Conservation (phyloP, 306 rosid genomes). For the Aeschynomene evenia region DNA sequence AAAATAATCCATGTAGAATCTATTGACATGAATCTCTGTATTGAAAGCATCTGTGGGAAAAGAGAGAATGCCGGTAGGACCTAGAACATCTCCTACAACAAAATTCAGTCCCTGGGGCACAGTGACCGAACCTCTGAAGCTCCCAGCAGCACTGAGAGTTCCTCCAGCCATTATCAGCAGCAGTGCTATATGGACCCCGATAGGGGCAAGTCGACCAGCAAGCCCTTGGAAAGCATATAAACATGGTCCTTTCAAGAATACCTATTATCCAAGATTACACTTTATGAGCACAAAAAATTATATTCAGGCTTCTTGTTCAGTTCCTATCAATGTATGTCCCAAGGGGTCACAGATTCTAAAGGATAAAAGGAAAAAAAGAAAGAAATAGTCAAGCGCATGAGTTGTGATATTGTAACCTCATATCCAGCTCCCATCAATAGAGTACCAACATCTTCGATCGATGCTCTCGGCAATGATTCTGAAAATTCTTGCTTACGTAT, state of each 20-base stretch:
- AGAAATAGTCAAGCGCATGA: constrained; percentile 17
- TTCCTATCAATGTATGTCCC: background rate
- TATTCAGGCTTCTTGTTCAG: constrained; percentile 11
- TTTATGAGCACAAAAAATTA: background rate
- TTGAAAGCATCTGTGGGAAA: constrained; percentile 74
- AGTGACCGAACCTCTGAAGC: constrained; percentile 91
- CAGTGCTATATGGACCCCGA: constrained; percentile 92
- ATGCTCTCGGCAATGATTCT: constrained; percentile 77
- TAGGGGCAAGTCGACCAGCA: constrained; percentile 90
- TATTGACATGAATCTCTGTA: constrained; percentile 91
- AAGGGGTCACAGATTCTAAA: background rate
- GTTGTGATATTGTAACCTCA: constrained; percentile 54
- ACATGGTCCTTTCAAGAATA: constrained; percentile 80
- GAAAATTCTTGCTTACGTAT: constrained; percentile 85
- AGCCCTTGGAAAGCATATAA: constrained; percentile 88
- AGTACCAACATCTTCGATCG: constrained; percentile 79
- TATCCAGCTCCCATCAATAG: constrained; percentile 94
- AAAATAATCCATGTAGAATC: constrained; percentile 84
- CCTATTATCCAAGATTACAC: constrained; percentile 47
- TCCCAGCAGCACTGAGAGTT: constrained; percentile 87
- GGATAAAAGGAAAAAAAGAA: background rate
- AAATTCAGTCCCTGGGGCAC: constrained; percentile 97
- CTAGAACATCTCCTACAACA: constrained; percentile 86
- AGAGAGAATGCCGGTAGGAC: constrained; percentile 82
- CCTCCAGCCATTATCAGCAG: constrained; percentile 91